These are phyloP conservation scores for Ogataea zsoltii DNA, from an alignment of 805 yeast species.

Conservation along the genomic window DNA sequence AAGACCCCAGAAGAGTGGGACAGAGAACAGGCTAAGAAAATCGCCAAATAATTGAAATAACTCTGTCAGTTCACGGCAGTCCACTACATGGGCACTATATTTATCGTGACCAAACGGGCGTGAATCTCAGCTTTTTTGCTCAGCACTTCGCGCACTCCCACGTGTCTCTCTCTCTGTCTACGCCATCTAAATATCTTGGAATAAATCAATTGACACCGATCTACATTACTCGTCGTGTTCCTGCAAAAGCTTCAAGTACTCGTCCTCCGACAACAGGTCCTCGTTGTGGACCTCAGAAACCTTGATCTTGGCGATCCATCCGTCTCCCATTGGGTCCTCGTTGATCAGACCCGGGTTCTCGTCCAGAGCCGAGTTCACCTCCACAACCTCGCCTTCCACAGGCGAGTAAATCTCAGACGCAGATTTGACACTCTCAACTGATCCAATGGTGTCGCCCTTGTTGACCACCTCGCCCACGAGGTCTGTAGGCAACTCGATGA, in stretches of 20 bases:
- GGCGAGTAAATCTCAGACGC: slow-evolving; percentile 94
- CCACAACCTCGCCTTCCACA: slow-evolving; percentile 72
- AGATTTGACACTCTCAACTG: slow-evolving; percentile 92
- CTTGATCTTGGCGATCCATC: slow-evolving; percentile 86
- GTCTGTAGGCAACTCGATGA: slow-evolving; percentile 76
- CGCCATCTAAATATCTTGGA: background rate
- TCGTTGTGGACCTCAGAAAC: slow-evolving; percentile 42
- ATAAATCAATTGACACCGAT: background rate
- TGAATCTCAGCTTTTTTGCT: no score
- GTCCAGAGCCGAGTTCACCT: slow-evolving; percentile 65
- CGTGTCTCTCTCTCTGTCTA: no score
- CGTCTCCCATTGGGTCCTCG: slow-evolving; percentile 88
- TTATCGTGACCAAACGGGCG: no score
- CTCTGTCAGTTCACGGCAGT: no score
- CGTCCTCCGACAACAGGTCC: slow-evolving; percentile 54
- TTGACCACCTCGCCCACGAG: slow-evolving; percentile 39
- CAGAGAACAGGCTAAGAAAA: slow-evolving; percentile 14
- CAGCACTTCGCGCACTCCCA: no score
- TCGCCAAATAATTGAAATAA: no score
- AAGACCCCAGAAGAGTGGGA: slow-evolving; percentile 65
- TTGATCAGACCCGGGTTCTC: slow-evolving; percentile 78
- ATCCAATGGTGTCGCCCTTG: slow-evolving; percentile 82
- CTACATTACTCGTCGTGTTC: slow-evolving; percentile 42
- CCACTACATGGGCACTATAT: no score
- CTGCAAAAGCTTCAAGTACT: slow-evolving; percentile 58